Conservation (phyloP, 23 red algal genomes). For the Cyanidium caldarium region DNA sequence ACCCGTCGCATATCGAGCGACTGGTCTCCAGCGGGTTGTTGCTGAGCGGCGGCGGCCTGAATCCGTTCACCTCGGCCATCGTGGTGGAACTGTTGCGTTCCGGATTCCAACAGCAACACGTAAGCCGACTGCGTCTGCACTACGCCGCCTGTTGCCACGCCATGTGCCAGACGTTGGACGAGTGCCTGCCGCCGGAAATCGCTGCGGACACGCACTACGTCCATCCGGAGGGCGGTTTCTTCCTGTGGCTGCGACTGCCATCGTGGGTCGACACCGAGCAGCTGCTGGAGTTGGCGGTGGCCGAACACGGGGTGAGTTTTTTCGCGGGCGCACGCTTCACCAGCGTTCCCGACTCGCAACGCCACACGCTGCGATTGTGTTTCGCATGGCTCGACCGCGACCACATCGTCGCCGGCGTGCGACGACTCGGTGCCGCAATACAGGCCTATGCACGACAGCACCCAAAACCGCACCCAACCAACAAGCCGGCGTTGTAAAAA, state of each 20-base stretch:
- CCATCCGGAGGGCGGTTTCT: constrained; percentile 49
- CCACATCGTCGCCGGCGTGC: constrained; percentile 26
- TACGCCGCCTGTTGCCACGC: constrained; percentile 4
- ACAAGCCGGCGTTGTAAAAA: neutral
- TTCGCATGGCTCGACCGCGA: constrained; percentile 40
- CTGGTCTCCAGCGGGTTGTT: constrained; percentile 23
- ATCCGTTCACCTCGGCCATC: constrained; percentile 50
- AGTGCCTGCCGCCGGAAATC: constrained; percentile 17
- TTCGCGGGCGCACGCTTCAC: constrained; percentile 43
- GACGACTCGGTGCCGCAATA: constrained; percentile 30
- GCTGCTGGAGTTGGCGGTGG: constrained; percentile 17
- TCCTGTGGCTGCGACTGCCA: constrained; percentile 38
- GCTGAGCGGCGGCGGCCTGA: constrained; percentile 55
- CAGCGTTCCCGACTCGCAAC: neutral
- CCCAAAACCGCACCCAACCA: neutral
- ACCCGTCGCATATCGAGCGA: constrained; percentile 18
- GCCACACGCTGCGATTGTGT: constrained; percentile 33
- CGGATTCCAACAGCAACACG: constrained; percentile 17
- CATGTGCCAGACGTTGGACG: constrained; percentile 36
- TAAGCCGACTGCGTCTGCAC: constrained; percentile 10
- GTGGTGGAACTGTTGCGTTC: constrained; percentile 35
- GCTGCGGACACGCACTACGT: constrained; percentile 5
- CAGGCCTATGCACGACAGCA: neutral
- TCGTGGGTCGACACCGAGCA: constrained; percentile 23
- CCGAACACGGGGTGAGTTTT: constrained; percentile 32